Evolutionary conservation across 2,329 filamentous ascomycete genomes (phyloP), one percentile per base, ranked within the genome.

Genomic region (Neophaeococcomyces aloes): DNA sequence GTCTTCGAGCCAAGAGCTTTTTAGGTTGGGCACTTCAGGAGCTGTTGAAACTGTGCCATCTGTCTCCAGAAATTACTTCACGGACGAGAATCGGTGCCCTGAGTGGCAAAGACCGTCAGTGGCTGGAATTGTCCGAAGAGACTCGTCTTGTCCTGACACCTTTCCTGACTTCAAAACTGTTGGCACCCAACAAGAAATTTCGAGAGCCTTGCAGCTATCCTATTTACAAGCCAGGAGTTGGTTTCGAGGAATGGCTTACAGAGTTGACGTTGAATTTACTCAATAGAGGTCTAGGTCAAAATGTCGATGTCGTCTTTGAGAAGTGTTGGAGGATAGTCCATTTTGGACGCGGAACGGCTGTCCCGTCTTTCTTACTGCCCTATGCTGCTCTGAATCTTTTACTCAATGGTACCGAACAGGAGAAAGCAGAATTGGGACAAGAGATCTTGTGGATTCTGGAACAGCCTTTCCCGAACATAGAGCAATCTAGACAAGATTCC

Each of bases 21-120:
- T 71, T 99, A 14, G 89, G 89, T 1, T 98, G 84, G 62, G 85
- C 83, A 2, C 95, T 98, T 79, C 91, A 99, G 62, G 83, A 94
- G 56, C 72, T 96, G 31, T 72, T 96, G 3, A 79, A 81, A 34
- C 78, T 81, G 52, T 86, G 83, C 56, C 80, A 83, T 21, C 80
- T 95, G 56, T 79, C 72, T 46, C 68, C 74, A 8, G 76, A 70
- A 15, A 65, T 71, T 30, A 65, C 66, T 23, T 61, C 71, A 14
- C 29, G 46, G 37, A 25, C 38, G 18, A 33, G 44, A 3, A 30
- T 40, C 10, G 44, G 30, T 21, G 33, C 32, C 7, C n/a, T 32
- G 7, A 38, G 33, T 21, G 25, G 33, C 14, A 44, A 38, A 23
- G 41, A 44, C 17, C 33, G 34, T 21, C 34, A 44, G 30, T 44